These are phyloP conservation scores for Penicillium olsonii DNA, from an alignment of 2,329 filamentous ascomycete species.

Conservation along the genomic window DNA sequence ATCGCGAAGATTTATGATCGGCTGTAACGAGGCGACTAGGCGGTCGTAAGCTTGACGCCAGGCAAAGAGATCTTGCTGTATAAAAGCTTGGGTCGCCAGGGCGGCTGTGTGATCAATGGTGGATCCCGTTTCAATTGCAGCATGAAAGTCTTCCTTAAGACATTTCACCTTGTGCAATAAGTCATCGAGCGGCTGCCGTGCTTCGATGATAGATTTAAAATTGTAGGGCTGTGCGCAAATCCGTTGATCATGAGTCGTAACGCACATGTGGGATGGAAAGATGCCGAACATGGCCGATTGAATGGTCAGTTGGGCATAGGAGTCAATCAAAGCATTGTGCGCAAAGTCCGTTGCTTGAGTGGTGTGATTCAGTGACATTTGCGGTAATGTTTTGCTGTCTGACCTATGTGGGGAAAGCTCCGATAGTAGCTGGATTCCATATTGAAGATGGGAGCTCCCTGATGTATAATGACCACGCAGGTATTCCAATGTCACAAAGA, in stretches of 20 bases:
- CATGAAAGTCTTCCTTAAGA: slow-evolving; percentile 12
- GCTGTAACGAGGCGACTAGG: slow-evolving; percentile 1
- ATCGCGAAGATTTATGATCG: background rate
- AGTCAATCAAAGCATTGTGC: slow-evolving; percentile 24
- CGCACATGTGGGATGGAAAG: slow-evolving; percentile 14
- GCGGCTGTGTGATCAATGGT: background rate
- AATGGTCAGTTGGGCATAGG: slow-evolving; percentile 29
- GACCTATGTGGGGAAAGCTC: slow-evolving; percentile 10
- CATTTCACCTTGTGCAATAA: slow-evolving; percentile 20
- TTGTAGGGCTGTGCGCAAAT: slow-evolving; percentile 6
- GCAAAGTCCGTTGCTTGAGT: slow-evolving; percentile 14
- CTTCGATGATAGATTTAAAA: slow-evolving; percentile 19
- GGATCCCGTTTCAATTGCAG: background rate
- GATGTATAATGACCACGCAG: slow-evolving; percentile 35
- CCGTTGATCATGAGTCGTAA: slow-evolving; percentile 10
- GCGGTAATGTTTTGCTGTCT: background rate
- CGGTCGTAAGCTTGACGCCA: slow-evolving; percentile 27
- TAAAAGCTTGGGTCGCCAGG: background rate
- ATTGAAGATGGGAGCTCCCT: slow-evolving; percentile 31
- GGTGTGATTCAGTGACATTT: slow-evolving; percentile 13
- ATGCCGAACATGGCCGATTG: slow-evolving; percentile 32
- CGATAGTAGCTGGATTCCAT: slow-evolving; percentile 34
- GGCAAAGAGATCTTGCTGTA: slow-evolving; percentile 14
- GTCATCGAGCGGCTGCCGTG: slow-evolving; percentile 22
- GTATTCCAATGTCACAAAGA: slow-evolving; percentile 46